Base-by-base conservation (phyloP, 208 protist genomes). In the Blastocrithidia nonstop region DNA sequence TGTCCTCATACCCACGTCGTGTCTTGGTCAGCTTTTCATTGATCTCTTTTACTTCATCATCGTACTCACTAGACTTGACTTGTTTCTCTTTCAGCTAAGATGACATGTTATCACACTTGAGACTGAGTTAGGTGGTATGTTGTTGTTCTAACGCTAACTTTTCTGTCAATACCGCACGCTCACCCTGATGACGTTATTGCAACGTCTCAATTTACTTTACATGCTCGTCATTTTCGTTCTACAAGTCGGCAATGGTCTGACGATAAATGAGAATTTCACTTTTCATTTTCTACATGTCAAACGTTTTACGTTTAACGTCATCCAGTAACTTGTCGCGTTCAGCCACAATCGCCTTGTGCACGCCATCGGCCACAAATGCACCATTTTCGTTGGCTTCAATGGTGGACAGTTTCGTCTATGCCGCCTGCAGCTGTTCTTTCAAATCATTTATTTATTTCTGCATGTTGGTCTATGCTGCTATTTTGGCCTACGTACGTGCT, bases 191-290 rank as follows among this genome's bases (percentile, higher is more conserved):
- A 33, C 46, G 51, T 22, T 70, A 56, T 43, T 86, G 82, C 21
- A 91, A 47, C 21, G 46, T 44, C 45, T 91, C 82, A 37, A 88
- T 82, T 47, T 91, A 61, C 46, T 71, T 72, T 28, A 86, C 61
- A 39, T 83, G 75, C 37, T 88, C 77, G 44, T 88, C 77, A 43
- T 86, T 86, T 47, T 88, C 78, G 19, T 69, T 36, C 62, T 92
- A 77, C 6, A 88, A 48, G 19, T 88, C 74, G 26, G 55, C 51
- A 37, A 92, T 88, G 1, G 71, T 88, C 48, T 92, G 71, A 20
- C 75, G 77, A 44, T 88, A 86, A 29, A 91, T 84, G 19, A 80
- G 50, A 47, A 91, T 87, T 44, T 91, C 82, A 19, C 77, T 83
- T 62, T 82, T 91, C 43, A 78, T 57, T 66, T 82, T 81, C 36